phyloP scores from a whole-genome alignment of 176 grass and related monocot genomes.

The Guadua angustifolia region DNA sequence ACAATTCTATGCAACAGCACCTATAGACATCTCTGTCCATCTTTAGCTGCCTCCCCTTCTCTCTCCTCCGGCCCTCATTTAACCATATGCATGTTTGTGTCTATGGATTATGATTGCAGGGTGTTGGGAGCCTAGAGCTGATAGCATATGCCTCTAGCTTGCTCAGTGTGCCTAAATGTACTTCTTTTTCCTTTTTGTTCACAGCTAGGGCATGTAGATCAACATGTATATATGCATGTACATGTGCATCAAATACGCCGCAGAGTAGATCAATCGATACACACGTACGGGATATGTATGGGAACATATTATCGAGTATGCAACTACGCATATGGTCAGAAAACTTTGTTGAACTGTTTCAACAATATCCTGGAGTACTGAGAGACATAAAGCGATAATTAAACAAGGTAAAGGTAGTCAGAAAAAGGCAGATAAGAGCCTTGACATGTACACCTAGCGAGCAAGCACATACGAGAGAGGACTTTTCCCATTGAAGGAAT shows the following conservation, averaged over 20 bases:
- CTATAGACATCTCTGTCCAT: constrained; percentile 37
- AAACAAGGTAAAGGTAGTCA: not conserved
- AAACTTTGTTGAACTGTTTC: not conserved
- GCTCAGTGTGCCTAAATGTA: not conserved
- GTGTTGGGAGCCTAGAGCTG: constrained; percentile 14
- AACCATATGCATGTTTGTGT: constrained; percentile 42
- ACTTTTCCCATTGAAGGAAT: not conserved
- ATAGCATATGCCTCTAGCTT: constrained; percentile 27
- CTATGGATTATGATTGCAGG: constrained; percentile 44
- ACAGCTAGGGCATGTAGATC: not conserved
- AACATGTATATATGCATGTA: not conserved
- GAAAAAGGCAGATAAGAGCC: not conserved
- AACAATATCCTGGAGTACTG: not conserved
- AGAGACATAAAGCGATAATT: not conserved
- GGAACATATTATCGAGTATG: not conserved
- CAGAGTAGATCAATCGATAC: not conserved
- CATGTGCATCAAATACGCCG: not conserved
- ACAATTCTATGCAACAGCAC: constrained; percentile 38
- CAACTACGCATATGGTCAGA: not conserved
- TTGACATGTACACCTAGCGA: not conserved
- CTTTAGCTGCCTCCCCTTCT: constrained; percentile 25
- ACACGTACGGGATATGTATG: too few species aligned
- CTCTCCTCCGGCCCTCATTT: not conserved
- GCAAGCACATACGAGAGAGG: not conserved
- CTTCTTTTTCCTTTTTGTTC: not conserved